phyloP scores from a whole-genome alignment of 2,329 filamentous ascomycete genomes.

The Aspergillus sp. region DNA sequence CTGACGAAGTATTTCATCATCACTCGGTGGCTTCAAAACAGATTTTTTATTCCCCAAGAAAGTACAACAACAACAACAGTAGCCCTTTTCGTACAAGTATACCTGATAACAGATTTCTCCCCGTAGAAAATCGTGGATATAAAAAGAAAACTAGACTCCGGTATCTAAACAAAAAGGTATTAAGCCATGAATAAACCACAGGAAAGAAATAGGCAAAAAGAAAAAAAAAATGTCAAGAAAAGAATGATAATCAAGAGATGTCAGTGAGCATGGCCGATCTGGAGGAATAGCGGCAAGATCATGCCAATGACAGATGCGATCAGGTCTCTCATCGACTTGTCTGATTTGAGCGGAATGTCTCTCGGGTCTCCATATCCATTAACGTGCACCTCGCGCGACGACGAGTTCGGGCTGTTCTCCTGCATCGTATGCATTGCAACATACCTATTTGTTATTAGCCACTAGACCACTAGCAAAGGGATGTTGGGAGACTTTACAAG shows the following conservation, averaged over 20 bases:
- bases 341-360: slow-evolving; percentile 25
- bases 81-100: too few relatives aligned
- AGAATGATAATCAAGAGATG: slow-evolving; percentile 1
- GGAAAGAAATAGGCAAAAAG: slow-evolving; percentile 1
- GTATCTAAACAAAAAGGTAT: not conserved
- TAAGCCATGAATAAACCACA: slow-evolving; percentile 11
- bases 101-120: too few relatives aligned
- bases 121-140: too few relatives aligned
- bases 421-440: slow-evolving; percentile 99
- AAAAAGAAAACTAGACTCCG: not conserved
- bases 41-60: not conserved
- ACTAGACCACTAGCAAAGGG: slow-evolving; percentile 1
- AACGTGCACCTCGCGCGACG: slow-evolving; percentile 25
- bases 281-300: slow-evolving; percentile 41
- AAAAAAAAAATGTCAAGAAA: not conserved
- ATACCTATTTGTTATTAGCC: slow-evolving; percentile 53
- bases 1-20: slow-evolving; percentile 28
- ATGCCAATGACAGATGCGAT: slow-evolving; percentile 43
- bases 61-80: not conserved
- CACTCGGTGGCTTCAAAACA: slow-evolving; percentile 1
- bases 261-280: slow-evolving; percentile 43
- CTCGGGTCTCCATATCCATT: slow-evolving; percentile 39
- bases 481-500: slow-evolving; percentile 56
- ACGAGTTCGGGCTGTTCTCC: slow-evolving; percentile 47
- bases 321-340: slow-evolving; percentile 40